A percentile compares a stretch with the other conserved stretches of the same genome.
Conservation (phyloP, 176 grass and related monocot species). For the Musa acuminata region DNA sequence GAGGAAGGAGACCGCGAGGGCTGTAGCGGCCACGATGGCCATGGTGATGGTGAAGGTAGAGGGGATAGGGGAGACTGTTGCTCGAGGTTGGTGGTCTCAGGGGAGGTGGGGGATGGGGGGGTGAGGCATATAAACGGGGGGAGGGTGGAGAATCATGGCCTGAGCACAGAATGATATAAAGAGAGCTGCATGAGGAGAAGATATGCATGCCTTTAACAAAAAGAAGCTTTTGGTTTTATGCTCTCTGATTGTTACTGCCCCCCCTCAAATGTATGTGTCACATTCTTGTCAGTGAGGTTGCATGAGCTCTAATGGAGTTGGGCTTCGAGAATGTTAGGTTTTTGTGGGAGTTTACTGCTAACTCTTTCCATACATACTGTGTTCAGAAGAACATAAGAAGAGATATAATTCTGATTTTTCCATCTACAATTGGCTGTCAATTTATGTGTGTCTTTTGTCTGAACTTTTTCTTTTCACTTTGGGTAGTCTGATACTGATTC, state of each 20-base stretch:
- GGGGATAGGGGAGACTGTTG: constrained; percentile 3
- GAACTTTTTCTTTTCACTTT: no score
- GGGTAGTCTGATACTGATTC: no score
- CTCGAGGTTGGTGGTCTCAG: constrained; percentile 4
- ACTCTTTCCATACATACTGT: no score
- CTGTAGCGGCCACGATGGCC: neutral
- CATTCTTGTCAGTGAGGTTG: constrained; percentile 17
- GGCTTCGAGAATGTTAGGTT: no score
- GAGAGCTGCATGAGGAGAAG: constrained; percentile 24
- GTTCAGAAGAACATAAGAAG: no score
- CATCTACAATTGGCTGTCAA: no score
- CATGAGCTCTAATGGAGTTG: no score
- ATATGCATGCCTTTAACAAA: constrained; percentile 38
- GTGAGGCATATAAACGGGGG: constrained; percentile 36
- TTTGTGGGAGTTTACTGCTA: no score
- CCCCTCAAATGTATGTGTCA: constrained; percentile 3
- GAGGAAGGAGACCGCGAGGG: constrained; percentile 14
- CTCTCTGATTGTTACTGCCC: constrained; percentile 11
- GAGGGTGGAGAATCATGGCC: constrained; percentile 24
- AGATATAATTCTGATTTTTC: no score
- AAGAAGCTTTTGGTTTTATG: constrained; percentile 37
- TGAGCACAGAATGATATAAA: constrained; percentile 35
- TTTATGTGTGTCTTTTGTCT: no score
- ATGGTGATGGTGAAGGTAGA: constrained; percentile 9
- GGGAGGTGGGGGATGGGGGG: constrained; percentile 3